Evolutionary conservation across 495 filamentous ascomycete species (phyloP).

Genomic region (Opeltia flavorubescens): DNA sequence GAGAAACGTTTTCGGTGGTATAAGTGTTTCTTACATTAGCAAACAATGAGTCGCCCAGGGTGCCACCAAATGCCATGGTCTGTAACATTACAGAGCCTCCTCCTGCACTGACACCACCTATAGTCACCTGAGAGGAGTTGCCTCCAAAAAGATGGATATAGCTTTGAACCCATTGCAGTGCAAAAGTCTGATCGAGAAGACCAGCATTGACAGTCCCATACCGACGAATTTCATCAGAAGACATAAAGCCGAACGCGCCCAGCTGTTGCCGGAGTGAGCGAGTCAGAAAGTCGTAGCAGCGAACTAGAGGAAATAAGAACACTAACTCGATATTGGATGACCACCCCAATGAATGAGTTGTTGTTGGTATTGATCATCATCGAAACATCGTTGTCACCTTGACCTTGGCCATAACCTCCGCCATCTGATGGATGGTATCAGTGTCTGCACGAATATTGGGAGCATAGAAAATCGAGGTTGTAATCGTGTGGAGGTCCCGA

Average conservation of each 20-base stretch:
- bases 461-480: too few relatives aligned
- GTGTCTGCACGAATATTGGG: too few relatives aligned
- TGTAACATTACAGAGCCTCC: slow-evolving; percentile 38
- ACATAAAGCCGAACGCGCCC: slow-evolving; percentile 45
- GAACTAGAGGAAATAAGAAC: slow-evolving; percentile 16
- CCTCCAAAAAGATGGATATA: slow-evolving; percentile 38
- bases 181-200: slow-evolving; percentile 34
- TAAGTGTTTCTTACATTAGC: slow-evolving; percentile 23
- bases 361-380: slow-evolving; percentile 10
- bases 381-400: slow-evolving; percentile 9
- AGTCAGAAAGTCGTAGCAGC: slow-evolving; percentile 27
- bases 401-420: slow-evolving; percentile 32
- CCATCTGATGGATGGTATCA: too few relatives aligned
- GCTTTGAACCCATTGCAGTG: slow-evolving; percentile 38
- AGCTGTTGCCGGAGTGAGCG: slow-evolving; percentile 41
- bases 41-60: slow-evolving; percentile 23
- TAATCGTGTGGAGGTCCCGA: too few relatives aligned
- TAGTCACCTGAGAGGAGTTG: slow-evolving; percentile 34
- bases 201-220: slow-evolving; percentile 39
- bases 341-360: slow-evolving; percentile 11
- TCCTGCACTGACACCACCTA: slow-evolving; percentile 41
- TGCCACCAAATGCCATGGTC: slow-evolving; percentile 36
- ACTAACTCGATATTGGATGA: slow-evolving; percentile 43
- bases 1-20: too few relatives aligned
- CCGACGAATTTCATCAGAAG: slow-evolving; percentile 35